Evolutionary conservation across 192 early-diverging fungal species (phyloP).

Genomic region (Chytriomyces confervae): DNA sequence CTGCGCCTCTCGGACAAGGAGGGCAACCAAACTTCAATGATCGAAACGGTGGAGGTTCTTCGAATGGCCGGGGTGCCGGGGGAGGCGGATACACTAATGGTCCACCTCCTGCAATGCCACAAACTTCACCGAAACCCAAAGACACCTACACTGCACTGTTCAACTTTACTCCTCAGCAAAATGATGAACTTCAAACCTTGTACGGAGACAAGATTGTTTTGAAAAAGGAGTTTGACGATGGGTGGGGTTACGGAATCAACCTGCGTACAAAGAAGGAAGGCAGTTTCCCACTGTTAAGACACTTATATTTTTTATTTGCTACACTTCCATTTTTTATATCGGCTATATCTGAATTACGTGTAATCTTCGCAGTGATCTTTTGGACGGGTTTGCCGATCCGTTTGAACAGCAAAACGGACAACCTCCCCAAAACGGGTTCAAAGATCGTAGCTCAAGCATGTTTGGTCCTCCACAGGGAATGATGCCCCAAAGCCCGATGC

Average conservation of each 20-base stretch:
- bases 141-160: not conserved
- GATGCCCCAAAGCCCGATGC: not conserved
- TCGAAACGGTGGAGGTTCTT: not conserved
- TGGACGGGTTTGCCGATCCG: conserved; percentile 24
- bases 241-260: conserved; percentile 5
- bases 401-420: not conserved
- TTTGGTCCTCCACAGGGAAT: conserved; percentile 5
- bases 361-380: conserved; percentile 2
- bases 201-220: conserved; percentile 11
- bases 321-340: not conserved
- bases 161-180: not conserved
- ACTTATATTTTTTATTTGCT: not conserved
- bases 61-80: not conserved
- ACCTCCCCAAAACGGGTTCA: not conserved
- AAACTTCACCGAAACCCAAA: not conserved
- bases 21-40: not conserved
- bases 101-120: too few relatives aligned
- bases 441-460: conserved; percentile 10
- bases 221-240: conserved; percentile 17
- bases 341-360: not conserved
- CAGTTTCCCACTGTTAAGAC: not conserved
- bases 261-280: not conserved
- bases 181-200: not conserved
- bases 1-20: not conserved
- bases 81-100: not conserved